Percentiles rank a stretch among this genome's conserved stretches.
Evolutionary conservation across 768 basidiomycete species (phyloP).

Genomic region (Coprinopsis strossmayeri): DNA sequence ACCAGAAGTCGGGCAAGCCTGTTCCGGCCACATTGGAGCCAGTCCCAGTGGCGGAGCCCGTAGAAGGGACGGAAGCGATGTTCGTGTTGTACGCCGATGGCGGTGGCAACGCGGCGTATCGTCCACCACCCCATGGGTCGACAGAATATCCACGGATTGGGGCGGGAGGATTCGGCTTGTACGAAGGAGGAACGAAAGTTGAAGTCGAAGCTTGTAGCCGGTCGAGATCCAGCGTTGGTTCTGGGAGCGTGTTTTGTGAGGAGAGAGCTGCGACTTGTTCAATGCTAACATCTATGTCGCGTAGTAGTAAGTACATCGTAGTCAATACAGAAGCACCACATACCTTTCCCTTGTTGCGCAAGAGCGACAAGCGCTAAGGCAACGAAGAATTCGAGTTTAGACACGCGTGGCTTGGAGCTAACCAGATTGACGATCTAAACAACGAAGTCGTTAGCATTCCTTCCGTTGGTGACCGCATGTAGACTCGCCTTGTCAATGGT

Average conservation of each 20-base stretch:
- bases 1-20: conserved; percentile 78
- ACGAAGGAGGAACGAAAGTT: conserved; percentile 35
- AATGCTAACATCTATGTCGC: conserved; percentile 59
- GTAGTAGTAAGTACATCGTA: neutral
- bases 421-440: conserved; percentile 84
- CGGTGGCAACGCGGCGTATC: conserved; percentile 19
- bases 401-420: conserved; percentile 72
- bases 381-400: conserved; percentile 88
- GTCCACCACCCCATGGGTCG: conserved; percentile 58
- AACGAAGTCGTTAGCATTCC: neutral
- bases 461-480: neutral
- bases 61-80: neutral
- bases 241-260: conserved; percentile 71
- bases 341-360: conserved; percentile 78
- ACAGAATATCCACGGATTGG: conserved; percentile 46
- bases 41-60: conserved; percentile 31
- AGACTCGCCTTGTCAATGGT: conserved; percentile 64
- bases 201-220: conserved; percentile 49
- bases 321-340: conserved; percentile 7
- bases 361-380: conserved; percentile 83
- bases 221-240: conserved; percentile 62
- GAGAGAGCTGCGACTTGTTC: conserved; percentile 76
- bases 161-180: conserved; percentile 36
- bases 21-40: conserved; percentile 61
- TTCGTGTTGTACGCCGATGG: conserved; percentile 3